These are phyloP conservation scores for Colletotrichum cuscutae DNA, from an alignment of 2,329 filamentous ascomycete genomes.

Conservation along the genomic window DNA sequence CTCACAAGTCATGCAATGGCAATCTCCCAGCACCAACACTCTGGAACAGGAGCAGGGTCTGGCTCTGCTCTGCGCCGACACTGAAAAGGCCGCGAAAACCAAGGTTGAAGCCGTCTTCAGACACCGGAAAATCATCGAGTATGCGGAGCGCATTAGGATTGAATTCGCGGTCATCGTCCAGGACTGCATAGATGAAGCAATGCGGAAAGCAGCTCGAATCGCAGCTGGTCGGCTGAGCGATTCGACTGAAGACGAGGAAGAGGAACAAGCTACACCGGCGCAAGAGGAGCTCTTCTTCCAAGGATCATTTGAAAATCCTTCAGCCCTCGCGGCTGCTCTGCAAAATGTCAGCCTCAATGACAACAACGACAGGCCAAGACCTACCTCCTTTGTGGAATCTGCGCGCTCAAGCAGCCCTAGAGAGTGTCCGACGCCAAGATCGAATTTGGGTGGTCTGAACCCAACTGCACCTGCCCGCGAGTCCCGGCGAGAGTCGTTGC, in stretches of 20 bases:
- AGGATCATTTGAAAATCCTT: constrained; percentile 68
- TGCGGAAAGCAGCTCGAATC: constrained; percentile 89
- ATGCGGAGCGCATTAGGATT: constrained; percentile 92
- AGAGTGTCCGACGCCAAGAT: constrained; percentile 91
- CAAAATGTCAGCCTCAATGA: constrained; percentile 54
- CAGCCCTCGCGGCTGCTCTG: constrained; percentile 66
- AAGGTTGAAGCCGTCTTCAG: constrained; percentile 95
- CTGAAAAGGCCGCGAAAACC: constrained; percentile 81
- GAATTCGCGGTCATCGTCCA: constrained; percentile 94
- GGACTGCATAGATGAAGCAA: constrained; percentile 92
- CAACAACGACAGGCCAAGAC: constrained; percentile 64
- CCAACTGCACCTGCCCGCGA: constrained; percentile 68
- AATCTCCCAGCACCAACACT: constrained; percentile 90
- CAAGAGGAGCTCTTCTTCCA: constrained; percentile 66
- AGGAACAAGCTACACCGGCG: constrained; percentile 53
- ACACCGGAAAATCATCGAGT: constrained; percentile 93
- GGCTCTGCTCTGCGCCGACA: constrained; percentile 88
- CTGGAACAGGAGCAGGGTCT: constrained; percentile 94
- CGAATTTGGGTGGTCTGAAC: constrained; percentile 72
- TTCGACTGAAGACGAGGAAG: constrained; percentile 72
- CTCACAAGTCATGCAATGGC: constrained; percentile 95
- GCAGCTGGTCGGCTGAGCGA: constrained; percentile 87
- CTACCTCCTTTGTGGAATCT: constrained; percentile 68
- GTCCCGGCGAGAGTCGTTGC: constrained; percentile 80
- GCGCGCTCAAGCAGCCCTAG: constrained; percentile 90